Evolutionary conservation across 805 yeast genomes (phyloP).

Genomic region (Starmerella vitae): DNA sequence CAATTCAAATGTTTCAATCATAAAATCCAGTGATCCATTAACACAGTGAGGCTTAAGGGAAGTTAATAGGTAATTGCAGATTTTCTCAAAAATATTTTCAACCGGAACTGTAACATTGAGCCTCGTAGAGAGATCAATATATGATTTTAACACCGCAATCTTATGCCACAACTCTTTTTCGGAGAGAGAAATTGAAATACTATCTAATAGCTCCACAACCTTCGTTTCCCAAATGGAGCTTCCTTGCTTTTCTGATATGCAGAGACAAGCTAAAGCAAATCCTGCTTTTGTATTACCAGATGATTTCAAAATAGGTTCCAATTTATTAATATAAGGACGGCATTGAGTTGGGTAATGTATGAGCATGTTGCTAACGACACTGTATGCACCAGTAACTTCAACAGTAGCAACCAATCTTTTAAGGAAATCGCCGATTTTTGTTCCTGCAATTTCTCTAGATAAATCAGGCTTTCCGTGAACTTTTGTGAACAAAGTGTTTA

Average conservation of each 20-base stretch:
- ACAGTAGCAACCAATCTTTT: slow-evolving; percentile 23
- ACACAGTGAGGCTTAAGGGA: slow-evolving; percentile 9
- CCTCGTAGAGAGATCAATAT: slow-evolving; percentile 5
- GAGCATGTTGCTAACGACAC: slow-evolving; percentile 9
- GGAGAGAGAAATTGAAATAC: neutral
- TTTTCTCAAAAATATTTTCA: slow-evolving; percentile 1
- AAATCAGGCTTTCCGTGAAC: slow-evolving; percentile 66
- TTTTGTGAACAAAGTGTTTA: slow-evolving; percentile 19
- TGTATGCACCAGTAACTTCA: slow-evolving; percentile 4
- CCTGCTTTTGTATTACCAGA: slow-evolving; percentile 1
- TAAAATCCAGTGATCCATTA: slow-evolving; percentile 7
- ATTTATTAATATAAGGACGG: slow-evolving; percentile 18
- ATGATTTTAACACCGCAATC: neutral
- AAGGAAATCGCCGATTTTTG: slow-evolving; percentile 55
- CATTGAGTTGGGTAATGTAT: slow-evolving; percentile 18
- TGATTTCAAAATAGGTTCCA: slow-evolving; percentile 3
- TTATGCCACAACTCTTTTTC: neutral
- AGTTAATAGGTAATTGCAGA: neutral
- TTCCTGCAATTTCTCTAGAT: slow-evolving; percentile 71
- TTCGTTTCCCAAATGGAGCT: slow-evolving; percentile 13
- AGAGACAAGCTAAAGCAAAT: slow-evolving; percentile 11
- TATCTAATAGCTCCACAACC: slow-evolving; percentile 2
- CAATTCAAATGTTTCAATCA: slow-evolving; percentile 5
- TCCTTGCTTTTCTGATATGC: slow-evolving; percentile 16
- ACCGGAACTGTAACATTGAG: slow-evolving; percentile 14